Evolutionary conservation across 2,329 filamentous ascomycete species (phyloP).

Genomic region (Colletotrichum orbiculare): DNA sequence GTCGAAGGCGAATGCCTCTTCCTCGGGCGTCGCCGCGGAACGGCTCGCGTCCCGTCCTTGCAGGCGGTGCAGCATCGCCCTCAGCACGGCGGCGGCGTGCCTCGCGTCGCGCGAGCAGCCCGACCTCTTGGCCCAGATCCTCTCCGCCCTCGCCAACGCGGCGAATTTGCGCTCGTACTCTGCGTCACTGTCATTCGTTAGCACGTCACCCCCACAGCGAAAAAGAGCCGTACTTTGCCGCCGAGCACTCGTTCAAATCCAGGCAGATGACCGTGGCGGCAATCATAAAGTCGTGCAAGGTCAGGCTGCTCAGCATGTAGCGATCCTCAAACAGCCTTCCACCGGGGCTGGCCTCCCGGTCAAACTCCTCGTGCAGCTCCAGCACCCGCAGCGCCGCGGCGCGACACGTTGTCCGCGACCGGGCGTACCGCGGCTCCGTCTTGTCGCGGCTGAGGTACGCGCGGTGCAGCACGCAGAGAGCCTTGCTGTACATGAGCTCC

Average conservation of each 20-base stretch:
- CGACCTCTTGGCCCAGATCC: slow-evolving; percentile 55
- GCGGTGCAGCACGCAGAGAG: slow-evolving; percentile 61
- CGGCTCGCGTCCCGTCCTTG: background rate
- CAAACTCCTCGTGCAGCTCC: slow-evolving; percentile 59
- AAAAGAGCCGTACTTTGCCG: slow-evolving; percentile 47
- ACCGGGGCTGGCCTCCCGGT: slow-evolving; percentile 57
- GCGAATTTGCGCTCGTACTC: slow-evolving; percentile 49
- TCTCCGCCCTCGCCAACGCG: slow-evolving; percentile 52
- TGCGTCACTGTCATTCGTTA: slow-evolving; percentile 40
- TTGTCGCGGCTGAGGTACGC: slow-evolving; percentile 56
- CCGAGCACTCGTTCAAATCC: slow-evolving; percentile 54
- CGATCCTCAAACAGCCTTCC: slow-evolving; percentile 63
- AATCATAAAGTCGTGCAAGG: slow-evolving; percentile 67
- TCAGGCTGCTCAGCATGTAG: slow-evolving; percentile 64
- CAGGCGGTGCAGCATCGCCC: slow-evolving; percentile 49
- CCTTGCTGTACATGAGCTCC: slow-evolving; percentile 60
- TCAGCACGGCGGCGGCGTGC: slow-evolving; percentile 55
- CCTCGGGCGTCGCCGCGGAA: too few species aligned
- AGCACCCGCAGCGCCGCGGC: slow-evolving; percentile 57
- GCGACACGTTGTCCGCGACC: slow-evolving; percentile 55
- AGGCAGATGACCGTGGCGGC: slow-evolving; percentile 70
- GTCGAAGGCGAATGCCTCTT: too few species aligned
- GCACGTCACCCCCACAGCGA: background rate
- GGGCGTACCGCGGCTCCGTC: slow-evolving; percentile 47
- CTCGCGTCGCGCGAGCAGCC: slow-evolving; percentile 53